Evolutionary conservation across 768 basidiomycete genomes (phyloP), one percentile per base, ranked within the genome.

Genomic region (Leucogyrophana mollusca): DNA sequence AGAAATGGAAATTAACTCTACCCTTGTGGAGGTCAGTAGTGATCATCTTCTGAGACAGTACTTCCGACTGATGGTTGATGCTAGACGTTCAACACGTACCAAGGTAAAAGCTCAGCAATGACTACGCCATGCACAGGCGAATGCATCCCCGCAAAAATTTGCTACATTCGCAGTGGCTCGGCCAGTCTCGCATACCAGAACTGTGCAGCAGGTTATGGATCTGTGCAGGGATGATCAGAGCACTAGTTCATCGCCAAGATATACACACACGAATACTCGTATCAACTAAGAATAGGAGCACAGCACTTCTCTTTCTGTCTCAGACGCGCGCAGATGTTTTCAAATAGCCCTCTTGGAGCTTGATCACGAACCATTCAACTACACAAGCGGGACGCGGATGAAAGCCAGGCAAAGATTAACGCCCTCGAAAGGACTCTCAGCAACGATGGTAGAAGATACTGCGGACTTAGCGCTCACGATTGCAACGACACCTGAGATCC

Each of bases 161-260:
- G 82, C 61, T 83, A 84, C 56, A 79, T 85, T 34, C 73, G 83
- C 21, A 83, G 82, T 56, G 84, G 80, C 9, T 84, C 82, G 20
- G 76, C 73, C 3, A 64, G 70, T 30, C 66, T 87, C 36, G 78
- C 74, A 20, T 62, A 60, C 45, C 67, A 77, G 58, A 83, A 80
- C 54, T 85, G 84, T 54, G 51, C 57, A 10, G 59, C 52, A 30
- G 83, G 82, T 2, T 85, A 79, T 52, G 83, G 81, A 9, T 83
- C 81, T 34, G 75, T 76, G 13, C 74, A 77, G 56, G 20, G 35
- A 37, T 37, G 35, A 37, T 7, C 16, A 21, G n/a, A 37, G 7
- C 6, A 16, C 35, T 16, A 7, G 16, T 30, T 30, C 35, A n/a
- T n/a, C n/a, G n/a, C n/a, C n/a, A n/a, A n/a, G n/a, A n/a, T n/a